Conservation (phyloP, 345 rosid genomes). For the Syzygium aqueum region DNA sequence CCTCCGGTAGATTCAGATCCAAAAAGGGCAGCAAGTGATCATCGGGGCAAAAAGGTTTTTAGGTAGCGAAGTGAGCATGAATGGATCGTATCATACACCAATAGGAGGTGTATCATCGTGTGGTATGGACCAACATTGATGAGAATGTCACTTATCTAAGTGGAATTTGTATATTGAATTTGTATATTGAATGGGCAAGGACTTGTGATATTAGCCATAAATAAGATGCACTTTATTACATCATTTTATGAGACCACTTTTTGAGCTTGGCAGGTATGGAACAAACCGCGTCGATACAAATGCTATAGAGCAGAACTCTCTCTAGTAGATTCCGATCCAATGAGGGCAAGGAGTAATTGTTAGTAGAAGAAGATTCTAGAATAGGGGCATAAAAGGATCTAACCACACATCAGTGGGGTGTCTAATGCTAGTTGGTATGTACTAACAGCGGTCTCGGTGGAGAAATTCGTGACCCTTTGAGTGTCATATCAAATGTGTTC, state of each 20-base stretch:
- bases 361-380: not conserved
- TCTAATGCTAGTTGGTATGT: not conserved
- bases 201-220: not conserved
- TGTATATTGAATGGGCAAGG: not conserved
- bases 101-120: not conserved
- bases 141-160: not conserved
- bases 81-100: not conserved
- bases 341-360: rapidly evolving
- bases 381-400: not conserved
- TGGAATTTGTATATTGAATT: not conserved
- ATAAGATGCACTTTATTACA: not conserved
- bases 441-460: not conserved
- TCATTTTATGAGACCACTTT: not conserved
- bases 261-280: not conserved
- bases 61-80: not conserved
- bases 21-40: not conserved
- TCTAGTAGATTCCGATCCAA: not conserved
- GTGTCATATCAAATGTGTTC: not conserved
- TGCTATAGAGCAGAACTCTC: not conserved
- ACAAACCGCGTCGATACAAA: not conserved
- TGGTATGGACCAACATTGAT: not conserved
- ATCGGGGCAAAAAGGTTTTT: not conserved
- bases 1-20: not conserved
- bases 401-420: not conserved
- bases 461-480: not conserved